Evolutionary conservation across 495 filamentous ascomycete species (phyloP).

Genomic region (Copromyces sp.): DNA sequence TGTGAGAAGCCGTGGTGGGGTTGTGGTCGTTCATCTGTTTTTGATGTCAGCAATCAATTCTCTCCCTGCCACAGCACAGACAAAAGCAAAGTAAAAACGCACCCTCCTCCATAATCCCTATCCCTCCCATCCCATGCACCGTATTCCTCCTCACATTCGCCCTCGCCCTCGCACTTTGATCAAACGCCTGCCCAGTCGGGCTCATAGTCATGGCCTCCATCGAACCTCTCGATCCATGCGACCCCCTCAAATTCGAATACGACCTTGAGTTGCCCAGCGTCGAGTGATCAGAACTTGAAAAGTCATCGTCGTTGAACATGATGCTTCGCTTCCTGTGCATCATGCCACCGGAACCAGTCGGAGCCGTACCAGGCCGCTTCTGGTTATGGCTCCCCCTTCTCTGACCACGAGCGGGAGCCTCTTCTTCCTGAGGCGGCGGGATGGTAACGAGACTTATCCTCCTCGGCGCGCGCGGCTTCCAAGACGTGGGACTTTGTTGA

Average conservation of each 20-base stretch:
- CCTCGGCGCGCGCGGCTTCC: background rate
- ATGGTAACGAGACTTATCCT: background rate
- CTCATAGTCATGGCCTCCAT: background rate
- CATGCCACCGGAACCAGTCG: background rate
- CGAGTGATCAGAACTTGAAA: background rate
- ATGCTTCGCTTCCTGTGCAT: background rate
- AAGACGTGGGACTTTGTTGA: background rate
- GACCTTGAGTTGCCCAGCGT: background rate
- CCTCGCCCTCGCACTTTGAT: background rate
- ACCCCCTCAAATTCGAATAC: background rate
- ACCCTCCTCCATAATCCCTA: conserved; percentile 10
- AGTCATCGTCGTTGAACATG: background rate
- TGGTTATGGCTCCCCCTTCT: background rate
- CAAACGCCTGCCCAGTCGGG: background rate
- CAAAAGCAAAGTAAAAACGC: background rate
- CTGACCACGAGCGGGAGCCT: background rate
- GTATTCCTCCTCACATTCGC: conserved; percentile 5
- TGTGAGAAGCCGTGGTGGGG: background rate
- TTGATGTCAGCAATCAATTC: background rate
- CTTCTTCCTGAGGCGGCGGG: background rate
- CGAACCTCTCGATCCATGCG: background rate
- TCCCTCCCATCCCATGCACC: conserved; percentile 1
- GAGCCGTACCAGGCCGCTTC: background rate
- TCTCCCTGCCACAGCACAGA: background rate
- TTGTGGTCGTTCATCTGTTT: background rate